Percentiles rank a stretch among this genome's conserved stretches.
Evolutionary conservation across 2,329 filamentous ascomycete genomes (phyloP).

Genomic region (Lachnellula hyalina): DNA sequence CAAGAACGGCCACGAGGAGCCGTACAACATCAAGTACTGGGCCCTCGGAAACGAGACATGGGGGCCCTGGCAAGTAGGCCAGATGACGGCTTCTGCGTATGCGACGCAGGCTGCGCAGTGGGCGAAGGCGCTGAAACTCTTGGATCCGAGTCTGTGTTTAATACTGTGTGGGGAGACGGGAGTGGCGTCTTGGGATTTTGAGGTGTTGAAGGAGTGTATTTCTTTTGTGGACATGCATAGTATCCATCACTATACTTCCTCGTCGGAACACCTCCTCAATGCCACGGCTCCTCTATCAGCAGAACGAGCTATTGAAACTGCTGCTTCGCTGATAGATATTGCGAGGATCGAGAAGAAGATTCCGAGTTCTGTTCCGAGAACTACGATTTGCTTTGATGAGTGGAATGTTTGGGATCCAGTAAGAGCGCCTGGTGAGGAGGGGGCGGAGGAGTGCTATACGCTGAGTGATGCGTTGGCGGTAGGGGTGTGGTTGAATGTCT

Average conservation of each 20-base stretch:
- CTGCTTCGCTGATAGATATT: constrained; percentile 55
- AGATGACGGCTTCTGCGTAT: constrained; percentile 53
- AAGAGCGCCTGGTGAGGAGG: constrained; percentile 55
- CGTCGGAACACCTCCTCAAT: constrained; percentile 41
- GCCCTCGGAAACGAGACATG: constrained; percentile 66
- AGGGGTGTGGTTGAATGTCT: constrained; percentile 58
- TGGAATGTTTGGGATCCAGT: constrained; percentile 66
- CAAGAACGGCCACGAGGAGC: constrained; percentile 68
- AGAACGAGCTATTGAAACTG: constrained; percentile 60
- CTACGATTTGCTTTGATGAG: constrained; percentile 64
- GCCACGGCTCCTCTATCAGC: constrained; percentile 53
- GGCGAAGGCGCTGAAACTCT: constrained; percentile 52
- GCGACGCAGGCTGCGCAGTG: constrained; percentile 52
- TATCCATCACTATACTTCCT: constrained; percentile 60
- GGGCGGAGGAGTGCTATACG: constrained; percentile 59
- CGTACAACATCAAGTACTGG: constrained; percentile 83
- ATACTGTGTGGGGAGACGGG: constrained; percentile 61
- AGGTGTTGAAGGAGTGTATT: constrained; percentile 57
- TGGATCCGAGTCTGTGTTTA: constrained; percentile 55
- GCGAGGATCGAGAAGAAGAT: constrained; percentile 53
- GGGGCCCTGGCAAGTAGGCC: constrained; percentile 44
- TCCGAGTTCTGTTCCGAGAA: constrained; percentile 32
- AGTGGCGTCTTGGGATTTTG: constrained; percentile 55
- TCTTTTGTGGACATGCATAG: constrained; percentile 61
- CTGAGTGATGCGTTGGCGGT: constrained; percentile 61